Base-by-base conservation (phyloP, 495 filamentous ascomycete genomes). In the Hyaloscypha bicolor region DNA sequence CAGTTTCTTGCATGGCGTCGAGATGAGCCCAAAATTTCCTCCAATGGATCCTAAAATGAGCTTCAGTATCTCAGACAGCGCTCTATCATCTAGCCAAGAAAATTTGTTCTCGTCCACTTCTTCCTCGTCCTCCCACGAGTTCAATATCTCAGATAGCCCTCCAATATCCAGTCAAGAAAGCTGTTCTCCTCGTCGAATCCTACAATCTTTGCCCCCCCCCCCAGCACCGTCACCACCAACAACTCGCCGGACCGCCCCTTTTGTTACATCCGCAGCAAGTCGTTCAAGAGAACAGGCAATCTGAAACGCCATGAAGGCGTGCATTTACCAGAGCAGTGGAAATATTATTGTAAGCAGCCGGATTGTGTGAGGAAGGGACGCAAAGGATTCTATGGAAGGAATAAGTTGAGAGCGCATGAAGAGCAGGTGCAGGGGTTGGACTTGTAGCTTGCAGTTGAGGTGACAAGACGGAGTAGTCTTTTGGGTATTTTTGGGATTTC, bases 311-410 rank as follows among this genome's bases (percentile, higher is more conserved):
- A 60, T 32, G 30, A 22, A 1, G 33, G 33, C n/a, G 35, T 60
- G 11, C 58, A 60, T 21, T 60, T 60, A 25, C 58, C 33, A 37
- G 39, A 31, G 22, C 25, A 25, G 25, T 25, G 25, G 1, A 60
- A 39, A 16, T 60, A 14, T 19, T 31, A 35, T 21, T 60, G 58
- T 19, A 33, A 2, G 11, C 16, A 37, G 6, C 31, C 12, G 8
- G 31, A 6, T 6, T 60, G 32, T 39, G 58, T 4, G 4, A 60
- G 58, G 33, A 60, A 60, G 31, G 58, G 58, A 11, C 30, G 22
- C 14, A 60, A 60, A 37, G 58, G 37, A 9, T 60, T 60, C 8
- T 60, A 60, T 42, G 14, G 58, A 21, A 16, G 58, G 22, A 31
- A 42, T 29, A 60, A 60, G n/a, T 42, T 56, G 48, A 39, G 32